Evolutionary conservation across 1,139 yeast genomes (phyloP).

Genomic region (Pichia sp.): DNA sequence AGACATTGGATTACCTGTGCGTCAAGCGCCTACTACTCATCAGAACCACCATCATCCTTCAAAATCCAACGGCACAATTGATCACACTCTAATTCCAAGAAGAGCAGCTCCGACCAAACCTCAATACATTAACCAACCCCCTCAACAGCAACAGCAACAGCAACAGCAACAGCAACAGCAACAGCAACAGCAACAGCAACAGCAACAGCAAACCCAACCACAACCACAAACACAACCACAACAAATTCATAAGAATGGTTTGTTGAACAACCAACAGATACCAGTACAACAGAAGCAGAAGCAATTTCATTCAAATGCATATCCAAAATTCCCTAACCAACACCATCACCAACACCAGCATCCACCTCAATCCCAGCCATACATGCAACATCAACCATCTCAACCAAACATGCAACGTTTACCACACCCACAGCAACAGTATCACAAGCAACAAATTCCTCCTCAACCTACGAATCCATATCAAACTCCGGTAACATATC

Average conservation of each 20-base stretch:
- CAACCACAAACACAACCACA: conserved; percentile 3
- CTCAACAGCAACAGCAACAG: conserved; percentile 8
- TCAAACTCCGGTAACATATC: background rate
- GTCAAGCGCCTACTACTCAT: conserved; percentile 40
- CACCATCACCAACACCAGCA: conserved; percentile 9
- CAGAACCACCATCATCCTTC: conserved; percentile 22
- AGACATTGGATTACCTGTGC: conserved; percentile 38
- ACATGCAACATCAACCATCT: background rate
- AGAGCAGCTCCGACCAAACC: conserved; percentile 16
- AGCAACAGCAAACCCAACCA: conserved; percentile 5
- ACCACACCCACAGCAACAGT: conserved; percentile 35
- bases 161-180: conserved; percentile 1
- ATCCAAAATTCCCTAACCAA: conserved; percentile 1
- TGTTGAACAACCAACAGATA: background rate
- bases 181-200: too few relatives aligned
- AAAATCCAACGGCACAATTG: background rate
- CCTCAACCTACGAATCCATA: background rate
- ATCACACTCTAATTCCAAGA: conserved; percentile 9
- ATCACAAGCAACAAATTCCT: background rate
- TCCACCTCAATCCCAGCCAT: background rate
- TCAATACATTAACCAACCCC: conserved; percentile 1
- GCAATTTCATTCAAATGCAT: background rate
- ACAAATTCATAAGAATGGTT: background rate
- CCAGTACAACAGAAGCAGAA: conserved; percentile 6
- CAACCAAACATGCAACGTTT: conserved; percentile 21